Base-by-base conservation (phyloP, 306 rosid species). In the Pyrus betulifolia region DNA sequence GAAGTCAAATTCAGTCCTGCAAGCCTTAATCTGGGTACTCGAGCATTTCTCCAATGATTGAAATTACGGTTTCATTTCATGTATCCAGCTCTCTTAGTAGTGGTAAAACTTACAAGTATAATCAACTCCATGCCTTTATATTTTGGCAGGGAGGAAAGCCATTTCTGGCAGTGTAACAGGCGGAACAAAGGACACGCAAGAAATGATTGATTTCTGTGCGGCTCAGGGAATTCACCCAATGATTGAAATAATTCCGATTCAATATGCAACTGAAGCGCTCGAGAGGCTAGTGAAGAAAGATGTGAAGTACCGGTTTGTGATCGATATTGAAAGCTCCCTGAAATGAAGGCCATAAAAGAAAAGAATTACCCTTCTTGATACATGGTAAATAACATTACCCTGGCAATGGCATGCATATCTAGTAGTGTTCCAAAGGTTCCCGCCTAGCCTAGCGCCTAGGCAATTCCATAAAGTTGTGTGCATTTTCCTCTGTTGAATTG, bases 191-290 rank as follows among this genome's bases (percentile, higher is more conserved):
- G 91, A 85, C 64, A 90, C 40, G 1, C 91, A 87, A 57, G 97
- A 92, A 84, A 92, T 92, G 97, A 74, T 90, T 13, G 84, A 90
- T 83, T 90, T 90, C 71, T 94, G 96, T 83, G 97, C 91, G 62
- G 84, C 89, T 74, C 79, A 85, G 1, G 84, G 44, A 62, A 80
- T 94, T 69, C 67, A 91, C 70, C 97, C 97, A 23, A 85, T 78
- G 33, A 90, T 94, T 70, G 96, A 94, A 84, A 84, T 94, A 63
- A 71, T 94, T 82, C 97, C 95, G 58, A 90, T 94, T 51, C 88
- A 90, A n/a, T 90, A 87, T 77, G 87, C 88, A 13, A 91, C 86
- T 72, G 97, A 94, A 82, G 98, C 97, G n/a, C 82, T 94, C 54
- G 90, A 90, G 60, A 88, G 98, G 87, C 81, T 94, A 31, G 65